Base-by-base conservation (phyloP, 2,329 filamentous ascomycete genomes). In the Xylariaceae sp. region DNA sequence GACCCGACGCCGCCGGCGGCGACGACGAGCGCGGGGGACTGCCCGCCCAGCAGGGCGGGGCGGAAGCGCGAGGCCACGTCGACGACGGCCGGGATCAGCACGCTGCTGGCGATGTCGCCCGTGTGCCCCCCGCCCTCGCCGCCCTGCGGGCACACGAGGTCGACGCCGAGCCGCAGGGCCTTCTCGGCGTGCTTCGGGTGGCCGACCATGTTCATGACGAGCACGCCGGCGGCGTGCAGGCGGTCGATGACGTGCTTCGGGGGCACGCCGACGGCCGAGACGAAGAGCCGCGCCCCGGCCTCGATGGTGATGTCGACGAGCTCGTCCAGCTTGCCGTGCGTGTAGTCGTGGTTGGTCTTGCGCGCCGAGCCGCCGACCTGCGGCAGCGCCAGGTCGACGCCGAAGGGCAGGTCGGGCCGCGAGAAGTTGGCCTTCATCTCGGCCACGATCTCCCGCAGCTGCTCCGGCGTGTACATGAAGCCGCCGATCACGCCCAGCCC, bases 171-270 rank as follows among this genome's bases (percentile, higher is more conserved):
- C 31, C 87, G 77, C 4, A 96, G 67, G 3, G 89, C 89, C 64
- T 95, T 95, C 56, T 81, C 75, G 1, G 89, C 89, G 58, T 96
- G 90, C 56, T 83, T 87, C 2, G 90, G 89, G 50, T 89, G 84
- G 0, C 90, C 90, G 14, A 95, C 88, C 89, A 95, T 95, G 59
- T 95, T 95, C 88, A 95, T 95, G 22, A 95, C 71, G 38, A 93
- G 56, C 25, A 96, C 83, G 0, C 83, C 84, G 0, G 83, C 81
- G 7, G 71, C 69, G 53, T 96, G 90, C 28, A 96, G 68, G 29
- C 77, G 65, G 46, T 85, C 77, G 37, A 95, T 82, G 4, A 89
- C 76, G 37, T 67, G 59, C 29, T 67, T 65, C 0, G 89, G 86
- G 12, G 90, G 90, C 15, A 95, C 82, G 7, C 90, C 90, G 0